Evolutionary conservation across 176 grass and related monocot genomes (phyloP).

Genomic region (Dendrocalamus sinicus): DNA sequence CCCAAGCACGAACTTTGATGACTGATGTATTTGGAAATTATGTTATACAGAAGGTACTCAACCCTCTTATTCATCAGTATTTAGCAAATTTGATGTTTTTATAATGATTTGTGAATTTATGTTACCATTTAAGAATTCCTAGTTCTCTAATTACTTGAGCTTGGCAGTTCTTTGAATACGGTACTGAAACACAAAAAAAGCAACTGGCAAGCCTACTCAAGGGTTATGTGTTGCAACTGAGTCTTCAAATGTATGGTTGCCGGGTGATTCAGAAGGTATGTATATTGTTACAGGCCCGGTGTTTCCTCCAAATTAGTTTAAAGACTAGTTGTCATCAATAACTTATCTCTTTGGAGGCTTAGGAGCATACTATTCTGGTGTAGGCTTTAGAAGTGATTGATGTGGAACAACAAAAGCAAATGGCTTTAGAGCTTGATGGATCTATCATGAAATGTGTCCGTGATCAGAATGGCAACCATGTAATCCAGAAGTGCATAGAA

Average conservation of each 20-base stretch:
- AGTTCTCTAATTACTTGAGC: slow-evolving; percentile 30
- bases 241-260: slow-evolving; percentile 99
- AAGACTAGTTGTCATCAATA: background rate
- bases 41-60: slow-evolving; percentile 93
- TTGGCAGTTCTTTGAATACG: slow-evolving; percentile 95
- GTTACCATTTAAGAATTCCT: background rate
- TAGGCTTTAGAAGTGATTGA: slow-evolving; percentile 96
- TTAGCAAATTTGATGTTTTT: slow-evolving; percentile 2
- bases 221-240: slow-evolving; percentile 77
- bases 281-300: slow-evolving; percentile 5
- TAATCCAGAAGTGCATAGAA: slow-evolving; percentile 98
- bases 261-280: slow-evolving; percentile 97
- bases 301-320: slow-evolving; percentile 21
- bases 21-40: slow-evolving; percentile 99
- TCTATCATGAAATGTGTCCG: slow-evolving; percentile 86
- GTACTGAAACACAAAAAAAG: slow-evolving; percentile 79
- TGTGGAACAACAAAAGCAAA: slow-evolving; percentile 82
- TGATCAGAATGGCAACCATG: slow-evolving; percentile 99
- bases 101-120: background rate
- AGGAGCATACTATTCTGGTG: slow-evolving; percentile 37
- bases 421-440: slow-evolving; percentile 88
- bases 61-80: slow-evolving; percentile 38
- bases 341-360: background rate
- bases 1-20: slow-evolving; percentile 85
- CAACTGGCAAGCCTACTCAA: slow-evolving; percentile 76